Percentiles rank a stretch among this genome's conserved stretches.
These are phyloP conservation scores for Caryopteris hybrid DNA, from an alignment of 305 asterid species.

Conservation along the genomic window DNA sequence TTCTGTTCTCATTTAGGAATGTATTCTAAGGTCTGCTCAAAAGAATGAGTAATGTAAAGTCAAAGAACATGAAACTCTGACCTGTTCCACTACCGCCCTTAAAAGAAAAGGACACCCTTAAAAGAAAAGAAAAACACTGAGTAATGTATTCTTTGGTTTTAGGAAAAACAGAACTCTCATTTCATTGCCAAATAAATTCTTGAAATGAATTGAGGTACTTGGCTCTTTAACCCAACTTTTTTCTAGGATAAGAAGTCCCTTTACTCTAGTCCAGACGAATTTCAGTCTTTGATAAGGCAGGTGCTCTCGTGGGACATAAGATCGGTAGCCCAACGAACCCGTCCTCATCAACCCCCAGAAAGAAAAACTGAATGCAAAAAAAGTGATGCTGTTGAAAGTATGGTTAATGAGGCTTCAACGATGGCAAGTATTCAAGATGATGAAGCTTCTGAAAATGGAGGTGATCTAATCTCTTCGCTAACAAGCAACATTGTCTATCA, in stretches of 20 bases:
- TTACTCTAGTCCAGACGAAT: slow-evolving; percentile 61
- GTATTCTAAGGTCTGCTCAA: not conserved
- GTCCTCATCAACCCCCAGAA: slow-evolving; percentile 30
- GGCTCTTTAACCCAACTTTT: not conserved
- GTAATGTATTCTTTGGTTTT: not conserved
- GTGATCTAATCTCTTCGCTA: slow-evolving; percentile 12
- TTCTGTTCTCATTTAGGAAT: not conserved
- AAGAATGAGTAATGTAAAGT: not conserved
- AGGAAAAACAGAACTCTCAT: not conserved
- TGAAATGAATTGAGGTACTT: not conserved
- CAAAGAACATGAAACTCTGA: not conserved
- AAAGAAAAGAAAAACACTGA: no score
- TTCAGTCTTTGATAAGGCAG: slow-evolving; percentile 56
- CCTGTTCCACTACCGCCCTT: not conserved
- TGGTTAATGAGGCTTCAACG: not conserved
- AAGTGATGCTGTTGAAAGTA: not conserved
- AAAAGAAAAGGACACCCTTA: not conserved
- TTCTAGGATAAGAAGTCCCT: slow-evolving; percentile 61
- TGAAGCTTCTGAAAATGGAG: slow-evolving; percentile 32
- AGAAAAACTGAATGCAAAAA: slow-evolving; percentile 2
- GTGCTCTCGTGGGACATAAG: slow-evolving; percentile 89
- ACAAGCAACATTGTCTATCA: slow-evolving; percentile 43
- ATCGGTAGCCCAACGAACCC: slow-evolving; percentile 72
- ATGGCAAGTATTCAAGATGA: slow-evolving; percentile 24
- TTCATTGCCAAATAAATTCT: not conserved